Evolutionary conservation across 345 rosid genomes (phyloP).

Genomic region (Dovyalis caffra): DNA sequence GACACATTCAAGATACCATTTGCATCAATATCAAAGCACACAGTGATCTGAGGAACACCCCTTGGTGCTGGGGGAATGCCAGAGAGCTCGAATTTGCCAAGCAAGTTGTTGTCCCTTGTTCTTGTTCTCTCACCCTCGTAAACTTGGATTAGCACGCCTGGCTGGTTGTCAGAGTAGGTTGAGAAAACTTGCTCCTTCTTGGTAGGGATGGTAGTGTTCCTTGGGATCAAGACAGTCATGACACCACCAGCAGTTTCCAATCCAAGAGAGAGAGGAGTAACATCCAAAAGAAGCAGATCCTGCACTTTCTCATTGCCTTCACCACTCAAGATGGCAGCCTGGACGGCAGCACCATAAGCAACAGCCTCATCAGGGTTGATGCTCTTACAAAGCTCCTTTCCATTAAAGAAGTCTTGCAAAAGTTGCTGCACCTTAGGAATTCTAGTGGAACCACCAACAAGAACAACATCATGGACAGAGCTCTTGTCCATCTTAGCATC

Average conservation of each 20-base stretch:
- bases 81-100: conserved; percentile 32
- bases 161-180: conserved; percentile 28
- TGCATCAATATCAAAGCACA: conserved; percentile 34
- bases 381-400: conserved; percentile 37
- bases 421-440: conserved; percentile 46
- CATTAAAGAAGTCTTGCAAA: conserved; percentile 33
- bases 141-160: conserved; percentile 26
- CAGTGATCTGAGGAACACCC: conserved; percentile 33
- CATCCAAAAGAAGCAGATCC: conserved; percentile 30
- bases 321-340: conserved; percentile 31
- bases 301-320: conserved; percentile 29
- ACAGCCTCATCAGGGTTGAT: conserved; percentile 41
- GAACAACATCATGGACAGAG: conserved; percentile 39
- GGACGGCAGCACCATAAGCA: conserved; percentile 37
- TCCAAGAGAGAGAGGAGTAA: conserved; percentile 29
- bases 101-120: conserved; percentile 27
- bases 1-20: conserved; percentile 30
- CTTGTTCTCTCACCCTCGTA: conserved; percentile 38
- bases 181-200: conserved; percentile 38
- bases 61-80: conserved; percentile 36
- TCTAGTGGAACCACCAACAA: conserved; percentile 50
- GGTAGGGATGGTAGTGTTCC: conserved; percentile 35
- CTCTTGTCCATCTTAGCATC: conserved; percentile 57
- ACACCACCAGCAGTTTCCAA: conserved; percentile 32
- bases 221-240: conserved; percentile 34